Evolutionary conservation across 1,284 basidiomycete species (phyloP).

Genomic region (Leccinum insolens): DNA sequence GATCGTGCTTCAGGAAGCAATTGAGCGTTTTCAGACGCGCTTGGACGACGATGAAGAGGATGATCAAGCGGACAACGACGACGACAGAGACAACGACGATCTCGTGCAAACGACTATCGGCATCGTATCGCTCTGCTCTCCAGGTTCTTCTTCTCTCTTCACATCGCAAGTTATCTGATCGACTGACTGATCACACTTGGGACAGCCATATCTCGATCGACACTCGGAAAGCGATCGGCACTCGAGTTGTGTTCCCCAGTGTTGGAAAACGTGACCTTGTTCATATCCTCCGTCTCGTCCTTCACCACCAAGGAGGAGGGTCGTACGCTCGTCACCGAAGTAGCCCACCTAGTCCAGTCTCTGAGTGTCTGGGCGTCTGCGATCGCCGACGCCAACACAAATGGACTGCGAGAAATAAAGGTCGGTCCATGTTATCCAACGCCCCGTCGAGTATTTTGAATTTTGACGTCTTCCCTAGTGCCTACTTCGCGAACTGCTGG

Average conservation of each 20-base stretch:
- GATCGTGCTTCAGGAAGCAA: slow-evolving; percentile 60
- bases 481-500: slow-evolving; percentile 44
- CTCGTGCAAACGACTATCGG: slow-evolving; percentile 37
- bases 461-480: slow-evolving; percentile 32
- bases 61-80: slow-evolving; percentile 34
- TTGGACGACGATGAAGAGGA: slow-evolving; percentile 34
- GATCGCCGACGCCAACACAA: slow-evolving; percentile 18
- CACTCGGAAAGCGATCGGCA: slow-evolving; percentile 45
- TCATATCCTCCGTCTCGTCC: slow-evolving; percentile 34
- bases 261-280: slow-evolving; percentile 41
- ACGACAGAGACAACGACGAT: background rate
- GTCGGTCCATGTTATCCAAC: slow-evolving; percentile 19
- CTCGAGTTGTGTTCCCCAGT: slow-evolving; percentile 48
- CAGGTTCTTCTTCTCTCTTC: slow-evolving; percentile 34
- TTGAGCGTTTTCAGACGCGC: slow-evolving; percentile 48
- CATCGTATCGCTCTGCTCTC: slow-evolving; percentile 41
- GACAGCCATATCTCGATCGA: slow-evolving; percentile 54
- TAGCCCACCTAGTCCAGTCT: too few relatives aligned
- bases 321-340: too few relatives aligned
- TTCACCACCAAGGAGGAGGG: too few relatives aligned
- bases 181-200: background rate
- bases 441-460: background rate
- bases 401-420: slow-evolving; percentile 25
- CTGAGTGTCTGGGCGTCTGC: background rate
- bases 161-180: background rate